These are phyloP conservation scores for Talaromyces sp. DNA, from an alignment of 2,329 filamentous ascomycete genomes.

Conservation along the genomic window DNA sequence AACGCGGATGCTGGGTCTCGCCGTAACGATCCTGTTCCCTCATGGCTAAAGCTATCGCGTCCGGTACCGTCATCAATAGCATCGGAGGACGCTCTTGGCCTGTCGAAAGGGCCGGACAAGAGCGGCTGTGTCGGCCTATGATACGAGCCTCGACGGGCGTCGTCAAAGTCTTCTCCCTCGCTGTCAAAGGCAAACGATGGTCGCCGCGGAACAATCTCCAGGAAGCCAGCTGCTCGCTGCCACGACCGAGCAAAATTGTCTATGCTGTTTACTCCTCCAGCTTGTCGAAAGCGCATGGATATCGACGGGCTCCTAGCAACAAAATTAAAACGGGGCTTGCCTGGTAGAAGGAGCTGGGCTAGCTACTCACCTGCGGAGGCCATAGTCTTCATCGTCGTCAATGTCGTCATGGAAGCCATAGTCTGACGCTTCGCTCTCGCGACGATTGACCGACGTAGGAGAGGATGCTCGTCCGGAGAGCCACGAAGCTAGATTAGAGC, in stretches of 20 bases:
- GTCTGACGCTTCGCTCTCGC: not conserved
- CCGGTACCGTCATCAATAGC: not conserved
- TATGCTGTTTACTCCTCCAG: constrained; percentile 89
- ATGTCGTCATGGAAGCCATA: constrained; percentile 2
- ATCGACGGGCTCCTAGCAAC: constrained; percentile 32
- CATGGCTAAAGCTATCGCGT: not conserved
- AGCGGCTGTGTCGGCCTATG: constrained; percentile 1
- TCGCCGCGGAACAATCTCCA: constrained; percentile 77
- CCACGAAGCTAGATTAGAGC: constrained; percentile 10
- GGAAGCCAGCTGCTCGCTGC: constrained; percentile 84
- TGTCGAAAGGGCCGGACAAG: constrained; percentile 2
- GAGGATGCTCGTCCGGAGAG: constrained; percentile 10
- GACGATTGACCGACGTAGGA: constrained; percentile 5
- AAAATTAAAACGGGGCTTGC: not conserved
- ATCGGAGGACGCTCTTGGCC: constrained; percentile 6
- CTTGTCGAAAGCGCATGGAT: constrained; percentile 53
- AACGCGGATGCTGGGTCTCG: constrained; percentile 3
- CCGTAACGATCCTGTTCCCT: not conserved
- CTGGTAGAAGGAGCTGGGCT: not conserved
- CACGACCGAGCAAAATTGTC: constrained; percentile 90
- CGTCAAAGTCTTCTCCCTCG: constrained; percentile 47
- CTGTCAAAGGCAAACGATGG: constrained; percentile 62
- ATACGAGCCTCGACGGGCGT: constrained; percentile 17
- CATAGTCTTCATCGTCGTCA: constrained; percentile 12
- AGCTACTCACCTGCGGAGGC: constrained; percentile 15